Evolutionary conservation across 2,329 filamentous ascomycete species (phyloP), one percentile per base, ranked within the genome.

Genomic region (Botrytis elliptica): DNA sequence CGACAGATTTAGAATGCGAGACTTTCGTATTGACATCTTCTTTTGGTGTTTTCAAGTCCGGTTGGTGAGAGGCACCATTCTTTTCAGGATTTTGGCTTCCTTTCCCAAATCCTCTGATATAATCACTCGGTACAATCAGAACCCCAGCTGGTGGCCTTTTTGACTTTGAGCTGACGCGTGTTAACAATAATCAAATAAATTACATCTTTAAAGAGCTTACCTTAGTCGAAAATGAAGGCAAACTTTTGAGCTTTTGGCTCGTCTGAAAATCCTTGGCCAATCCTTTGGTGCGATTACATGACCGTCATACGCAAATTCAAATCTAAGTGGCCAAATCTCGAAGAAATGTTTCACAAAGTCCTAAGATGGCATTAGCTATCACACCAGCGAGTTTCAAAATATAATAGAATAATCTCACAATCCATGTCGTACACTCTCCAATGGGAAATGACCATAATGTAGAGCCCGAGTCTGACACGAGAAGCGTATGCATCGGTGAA

Each of bases 331-430:
- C 68, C 68, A 71, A 10, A 62, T n/a, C 33, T 71, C 57, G 5
- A 71, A 71, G 57, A 71, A 71, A 63, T 71, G 68, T 20, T 46
- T 63, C 7, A 63, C 9, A 63, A 71, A 71, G 7, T 71, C 68
- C 68, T 71, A 12, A 36, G 33, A 20, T 10, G 22, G 20, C 10
- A 46, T 62, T 8, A 36, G 52, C 52, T 14, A n/a, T 25, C n/a
- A 63, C 3, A 40, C 5, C 5, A 20, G 25, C 2, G 14, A 55
- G 25, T 25, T 3, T 22, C 6, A 29, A 40, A n/a, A n/a, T 4
- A 18, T 25, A 12, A 29, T 29, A n/a, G 25, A 55, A 36, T 1
- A 18, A 40, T 29, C 68, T 49, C 16, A 71, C 68, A 71, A 52
- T 38, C 68, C 68, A 71, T 38, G 57, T 71, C 33, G 25, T 38